Evolutionary conservation across 2,329 filamentous ascomycete genomes (phyloP).

Genomic region (Calonectria montana): DNA sequence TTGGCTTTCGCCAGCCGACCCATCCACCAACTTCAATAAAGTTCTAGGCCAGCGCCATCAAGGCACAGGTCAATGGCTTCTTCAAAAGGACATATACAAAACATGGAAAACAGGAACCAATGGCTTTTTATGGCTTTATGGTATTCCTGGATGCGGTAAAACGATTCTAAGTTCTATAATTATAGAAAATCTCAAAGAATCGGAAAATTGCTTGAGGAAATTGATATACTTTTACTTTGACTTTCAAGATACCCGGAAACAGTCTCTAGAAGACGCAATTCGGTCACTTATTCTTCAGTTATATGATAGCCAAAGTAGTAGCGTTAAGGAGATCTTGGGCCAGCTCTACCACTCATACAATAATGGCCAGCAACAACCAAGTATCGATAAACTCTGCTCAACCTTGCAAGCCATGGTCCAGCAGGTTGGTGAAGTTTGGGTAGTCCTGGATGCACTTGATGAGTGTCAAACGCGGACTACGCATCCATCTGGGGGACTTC

Average conservation of each 20-base stretch:
- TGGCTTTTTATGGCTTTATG: background rate
- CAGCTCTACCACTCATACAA: background rate
- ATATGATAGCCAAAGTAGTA: background rate
- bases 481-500: background rate
- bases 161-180: background rate
- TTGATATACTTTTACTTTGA: background rate
- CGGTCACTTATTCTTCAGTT: background rate
- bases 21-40: background rate
- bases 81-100: background rate
- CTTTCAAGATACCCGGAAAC: background rate
- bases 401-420: background rate
- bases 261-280: background rate
- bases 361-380: background rate
- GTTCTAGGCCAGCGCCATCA: background rate
- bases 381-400: background rate
- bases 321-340: background rate
- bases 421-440: background rate
- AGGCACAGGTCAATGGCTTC: background rate
- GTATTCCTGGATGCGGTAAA: background rate
- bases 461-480: background rate
- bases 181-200: background rate
- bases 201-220: background rate
- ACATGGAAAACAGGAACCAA: background rate
- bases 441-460: background rate
- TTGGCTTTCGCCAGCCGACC: background rate